Evolutionary conservation across 257 asterid species (phyloP).

Genomic region (Knoxia roxburghii): DNA sequence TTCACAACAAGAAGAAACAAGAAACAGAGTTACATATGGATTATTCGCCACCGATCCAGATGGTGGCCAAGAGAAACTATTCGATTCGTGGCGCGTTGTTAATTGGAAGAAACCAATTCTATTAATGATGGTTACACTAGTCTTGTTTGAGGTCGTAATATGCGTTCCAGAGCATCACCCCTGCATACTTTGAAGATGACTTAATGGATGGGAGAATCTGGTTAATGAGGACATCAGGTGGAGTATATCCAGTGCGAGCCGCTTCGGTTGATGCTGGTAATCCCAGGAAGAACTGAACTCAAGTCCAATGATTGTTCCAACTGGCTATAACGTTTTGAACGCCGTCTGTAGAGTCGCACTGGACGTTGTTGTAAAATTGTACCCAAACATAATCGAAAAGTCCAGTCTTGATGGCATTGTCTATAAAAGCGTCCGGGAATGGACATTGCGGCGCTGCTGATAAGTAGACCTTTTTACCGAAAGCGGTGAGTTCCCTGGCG

Average conservation of each 20-base stretch:
- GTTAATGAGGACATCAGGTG: conserved; percentile 37
- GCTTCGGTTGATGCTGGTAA: conserved; percentile 47
- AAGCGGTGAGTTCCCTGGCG: conserved; percentile 23
- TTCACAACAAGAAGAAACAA: no score
- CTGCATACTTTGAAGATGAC: conserved; percentile 43
- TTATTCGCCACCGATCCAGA: no score
- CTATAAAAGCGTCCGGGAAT: conserved; percentile 26
- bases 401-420: conserved; percentile 20
- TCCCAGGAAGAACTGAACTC: conserved; percentile 44
- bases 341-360: conserved; percentile 27
- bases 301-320: conserved; percentile 33
- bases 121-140: conserved; percentile 31
- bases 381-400: conserved; percentile 17
- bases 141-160: conserved; percentile 36
- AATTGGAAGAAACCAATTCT: no score
- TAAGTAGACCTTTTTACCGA: conserved; percentile 23
- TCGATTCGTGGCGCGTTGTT: no score
- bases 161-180: conserved; percentile 58
- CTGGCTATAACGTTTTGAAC: conserved; percentile 18
- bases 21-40: no score
- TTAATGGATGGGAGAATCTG: conserved; percentile 48
- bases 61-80: no score
- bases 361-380: conserved; percentile 43
- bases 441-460: conserved; percentile 46
- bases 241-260: conserved; percentile 44